A percentile compares a stretch with the other conserved stretches of the same genome.
These are phyloP conservation scores for Lycium barbarum DNA, from an alignment of 257 asterid species.

Conservation along the genomic window DNA sequence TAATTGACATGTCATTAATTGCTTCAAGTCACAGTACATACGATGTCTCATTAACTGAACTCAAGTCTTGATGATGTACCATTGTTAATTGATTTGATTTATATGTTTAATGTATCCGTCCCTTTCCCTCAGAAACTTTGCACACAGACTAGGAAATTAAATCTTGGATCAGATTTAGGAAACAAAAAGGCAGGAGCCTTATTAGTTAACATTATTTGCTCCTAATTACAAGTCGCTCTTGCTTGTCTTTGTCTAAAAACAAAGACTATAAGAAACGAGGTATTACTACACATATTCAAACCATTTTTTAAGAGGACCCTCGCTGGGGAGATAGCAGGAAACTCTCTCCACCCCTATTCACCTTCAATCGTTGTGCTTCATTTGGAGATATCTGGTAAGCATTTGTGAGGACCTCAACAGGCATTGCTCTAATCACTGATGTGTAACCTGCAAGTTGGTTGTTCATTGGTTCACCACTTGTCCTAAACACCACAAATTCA, in stretches of 20 bases:
- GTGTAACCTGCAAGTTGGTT: conserved; percentile 70
- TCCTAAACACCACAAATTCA: conserved; percentile 70
- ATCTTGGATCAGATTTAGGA: neutral
- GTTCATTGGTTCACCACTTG: conserved; percentile 59
- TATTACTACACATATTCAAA: neutral
- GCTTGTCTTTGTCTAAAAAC: neutral
- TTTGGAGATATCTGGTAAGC: conserved; percentile 60
- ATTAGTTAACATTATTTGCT: conserved; percentile 21
- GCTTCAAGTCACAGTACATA: neutral
- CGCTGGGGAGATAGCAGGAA: conserved; percentile 51
- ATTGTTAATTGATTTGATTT: neutral
- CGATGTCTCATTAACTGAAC: neutral
- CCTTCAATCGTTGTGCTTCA: conserved; percentile 60
- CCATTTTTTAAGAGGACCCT: conserved; percentile 23
- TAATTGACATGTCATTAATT: neutral
- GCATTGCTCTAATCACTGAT: conserved; percentile 71
- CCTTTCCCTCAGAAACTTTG: neutral
- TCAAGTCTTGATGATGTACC: neutral
- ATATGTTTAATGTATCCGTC: neutral
- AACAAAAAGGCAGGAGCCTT: conserved; percentile 28
- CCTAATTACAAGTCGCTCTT: conserved; percentile 28
- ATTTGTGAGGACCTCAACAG: conserved; percentile 59
- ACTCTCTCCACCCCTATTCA: conserved; percentile 65
- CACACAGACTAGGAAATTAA: neutral
- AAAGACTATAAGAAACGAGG: neutral